Base-by-base conservation (phyloP, 2,329 filamentous ascomycete genomes). In the Nectriaceae sp. region DNA sequence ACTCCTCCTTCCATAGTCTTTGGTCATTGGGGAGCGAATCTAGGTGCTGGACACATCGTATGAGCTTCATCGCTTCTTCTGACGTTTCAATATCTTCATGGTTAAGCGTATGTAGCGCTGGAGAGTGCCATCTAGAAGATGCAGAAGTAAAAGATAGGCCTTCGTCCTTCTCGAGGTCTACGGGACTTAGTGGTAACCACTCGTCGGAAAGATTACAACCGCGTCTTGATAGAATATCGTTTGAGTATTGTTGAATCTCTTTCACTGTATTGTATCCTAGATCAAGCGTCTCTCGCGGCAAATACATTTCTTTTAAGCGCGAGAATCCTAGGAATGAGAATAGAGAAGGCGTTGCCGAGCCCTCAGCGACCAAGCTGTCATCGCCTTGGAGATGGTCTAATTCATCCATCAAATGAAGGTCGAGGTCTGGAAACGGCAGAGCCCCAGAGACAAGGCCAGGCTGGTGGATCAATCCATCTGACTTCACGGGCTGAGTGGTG, bases 151-250 rank as follows among this genome's bases (percentile, higher is more conserved):
- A 67, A 0, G 6, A 21, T 1, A 70, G 40, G 2, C 64, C 60
- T 41, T 67, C 62, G 8, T 69, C 66, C 2, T 53, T 60, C 2
- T 59, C 55, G 5, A 21, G 4, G 18, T 52, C 47, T 5, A 61
- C 49, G 4, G 55, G 40, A 15, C 45, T 53, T 1, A 71, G 42
- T 11, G 68, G 68, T 11, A 71, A 59, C 65, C 67, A 70, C 33
- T 61, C 47, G 0, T 35, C 33, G 4, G 55, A 41, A 3, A 69
- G 42, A 38, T 60, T 49, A 44, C 59, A 57, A 19, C 44, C 45
- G 13, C 22, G 44, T 44, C 57, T 60, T 13, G 40, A 16, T 4
- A 37, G 44, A 19, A 68, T 45, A 5, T 54, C 45, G 2, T 31
- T 18, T 15, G 55, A 13, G 40, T 66, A 59, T 16, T 62, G 46